Evolutionary conservation across 1,284 basidiomycete genomes (phyloP).

Genomic region (Ustanciosporium gigantosporum): DNA sequence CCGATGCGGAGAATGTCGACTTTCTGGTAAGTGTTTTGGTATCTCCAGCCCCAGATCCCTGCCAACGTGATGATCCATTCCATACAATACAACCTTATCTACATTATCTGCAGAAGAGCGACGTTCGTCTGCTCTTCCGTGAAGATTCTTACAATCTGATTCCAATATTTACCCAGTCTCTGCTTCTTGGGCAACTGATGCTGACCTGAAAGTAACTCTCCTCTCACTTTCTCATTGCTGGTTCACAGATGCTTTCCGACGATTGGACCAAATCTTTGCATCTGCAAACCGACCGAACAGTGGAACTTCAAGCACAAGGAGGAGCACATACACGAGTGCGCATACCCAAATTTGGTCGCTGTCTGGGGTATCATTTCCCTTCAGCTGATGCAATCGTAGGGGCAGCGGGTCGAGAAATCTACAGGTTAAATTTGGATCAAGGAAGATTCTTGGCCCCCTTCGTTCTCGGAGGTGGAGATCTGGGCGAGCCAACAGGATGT

Average conservation of each 20-base stretch:
- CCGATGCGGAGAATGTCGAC: slow-evolving; percentile 95
- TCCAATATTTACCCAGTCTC: no score
- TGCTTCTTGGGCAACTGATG: no score
- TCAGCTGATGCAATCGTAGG: slow-evolving; percentile 78
- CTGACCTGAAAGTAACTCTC: no score
- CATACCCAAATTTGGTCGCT: slow-evolving; percentile 90
- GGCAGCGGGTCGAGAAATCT: slow-evolving; percentile 81
- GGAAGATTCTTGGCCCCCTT: slow-evolving; percentile 73
- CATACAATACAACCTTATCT: slow-evolving; percentile 47
- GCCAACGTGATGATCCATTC: slow-evolving; percentile 24
- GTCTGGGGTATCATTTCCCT: slow-evolving; percentile 85
- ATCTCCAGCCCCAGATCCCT: neutral
- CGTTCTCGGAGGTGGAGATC: slow-evolving; percentile 55
- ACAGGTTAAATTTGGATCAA: slow-evolving; percentile 91
- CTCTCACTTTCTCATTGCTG: no score
- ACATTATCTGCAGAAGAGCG: slow-evolving; percentile 44
- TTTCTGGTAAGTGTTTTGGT: slow-evolving; percentile 76
- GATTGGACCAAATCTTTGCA: slow-evolving; percentile 99
- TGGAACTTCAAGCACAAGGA: slow-evolving; percentile 92
- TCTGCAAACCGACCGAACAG: slow-evolving; percentile 90
- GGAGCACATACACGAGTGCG: slow-evolving; percentile 89
- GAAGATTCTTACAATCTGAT: slow-evolving; percentile 43
- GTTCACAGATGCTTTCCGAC: slow-evolving; percentile 80
- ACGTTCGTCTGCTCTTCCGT: slow-evolving; percentile 6
- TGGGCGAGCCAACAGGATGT: slow-evolving; percentile 71